phyloP scores from a whole-genome alignment of 768 basidiomycete species.

The Hydnomerulius pinastri region DNA sequence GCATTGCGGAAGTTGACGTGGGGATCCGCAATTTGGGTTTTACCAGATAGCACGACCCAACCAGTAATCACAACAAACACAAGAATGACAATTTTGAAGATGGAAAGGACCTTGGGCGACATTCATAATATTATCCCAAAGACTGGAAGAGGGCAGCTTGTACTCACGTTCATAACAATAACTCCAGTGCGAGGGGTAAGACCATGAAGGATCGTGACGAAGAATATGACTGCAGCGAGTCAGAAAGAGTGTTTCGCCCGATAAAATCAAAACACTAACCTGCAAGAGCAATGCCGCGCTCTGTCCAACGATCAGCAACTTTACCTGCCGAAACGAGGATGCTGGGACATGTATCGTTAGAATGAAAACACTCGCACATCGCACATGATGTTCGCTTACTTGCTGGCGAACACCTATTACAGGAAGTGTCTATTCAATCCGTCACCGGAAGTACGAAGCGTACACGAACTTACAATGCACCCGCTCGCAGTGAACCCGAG shows the following conservation, averaged over 20 bases:
- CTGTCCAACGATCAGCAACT: constrained; percentile 45
- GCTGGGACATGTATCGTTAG: constrained; percentile 25
- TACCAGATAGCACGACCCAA: constrained; percentile 61
- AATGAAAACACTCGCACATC: fast-evolving
- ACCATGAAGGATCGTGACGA: constrained; percentile 53
- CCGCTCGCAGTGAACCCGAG: constrained; percentile 44
- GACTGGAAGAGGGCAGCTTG: background rate
- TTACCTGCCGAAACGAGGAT: constrained; percentile 50
- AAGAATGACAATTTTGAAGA: constrained; percentile 57
- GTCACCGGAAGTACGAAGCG: background rate
- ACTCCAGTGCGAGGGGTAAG: constrained; percentile 51
- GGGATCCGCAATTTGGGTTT: constrained; percentile 57
- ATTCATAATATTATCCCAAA: background rate
- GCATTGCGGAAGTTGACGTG: constrained; percentile 57
- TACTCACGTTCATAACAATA: constrained; percentile 53
- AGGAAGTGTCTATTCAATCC: background rate
- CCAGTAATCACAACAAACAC: constrained; percentile 59
- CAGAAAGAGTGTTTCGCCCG: background rate
- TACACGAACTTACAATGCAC: constrained; percentile 45
- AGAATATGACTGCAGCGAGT: constrained; percentile 43
- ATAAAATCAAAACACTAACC: constrained; percentile 32
- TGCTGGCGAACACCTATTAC: constrained; percentile 36
- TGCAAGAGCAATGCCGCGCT: constrained; percentile 60
- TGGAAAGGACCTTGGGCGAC: constrained; percentile 41
- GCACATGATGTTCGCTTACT: constrained; percentile 22